Evolutionary conservation across 2,329 filamentous ascomycete genomes (phyloP), one percentile per base, ranked within the genome.

Genomic region (Xylariales sp.): DNA sequence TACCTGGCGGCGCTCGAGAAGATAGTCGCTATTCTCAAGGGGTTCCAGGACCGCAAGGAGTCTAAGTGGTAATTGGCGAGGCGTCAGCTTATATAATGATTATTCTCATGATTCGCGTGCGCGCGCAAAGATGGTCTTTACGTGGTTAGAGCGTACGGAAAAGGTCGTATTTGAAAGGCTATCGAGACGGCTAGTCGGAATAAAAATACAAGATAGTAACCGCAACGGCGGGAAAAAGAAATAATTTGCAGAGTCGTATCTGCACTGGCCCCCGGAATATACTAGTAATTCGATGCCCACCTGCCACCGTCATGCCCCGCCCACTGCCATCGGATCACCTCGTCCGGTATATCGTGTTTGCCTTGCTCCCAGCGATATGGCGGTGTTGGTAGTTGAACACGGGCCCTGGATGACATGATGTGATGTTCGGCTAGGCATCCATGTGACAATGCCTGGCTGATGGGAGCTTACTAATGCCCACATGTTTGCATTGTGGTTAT

Each of bases 1-100:
- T 97, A 95, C 87, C 84, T 98, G 69, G 83, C 81, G n/a, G 89
- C 91, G 8, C 83, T 98, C 75, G 90, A 96, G 83, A 90, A 90
- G 80, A 86, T 91, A 74, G 90, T 97, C 56, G 83, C 75, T n/a
- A 94, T 97, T 74, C 82, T 98, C 78, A 88, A 88, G 80, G 83
- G 76, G 1, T 89, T 89, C 80, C 77, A 87, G 65, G 79, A 79
- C 50, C 83, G 78, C 80, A 86, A 86, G 80, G 86, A 88, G 70
- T 85, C 85, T 68, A 87, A 89, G 81, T 89, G 84, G 84, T 87
- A 83, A 72, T 58, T 28, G 30, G n/a, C n/a, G n/a, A 32, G 39
- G 12, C 6, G 55, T 18, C 43, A 10, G 28, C 4, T 49, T 30
- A 23, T 28, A 52, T 12, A 58, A 41, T 18, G 9, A 57, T 45